phyloP scores from a whole-genome alignment of 345 rosid species.

The Fremontodendron californicum region DNA sequence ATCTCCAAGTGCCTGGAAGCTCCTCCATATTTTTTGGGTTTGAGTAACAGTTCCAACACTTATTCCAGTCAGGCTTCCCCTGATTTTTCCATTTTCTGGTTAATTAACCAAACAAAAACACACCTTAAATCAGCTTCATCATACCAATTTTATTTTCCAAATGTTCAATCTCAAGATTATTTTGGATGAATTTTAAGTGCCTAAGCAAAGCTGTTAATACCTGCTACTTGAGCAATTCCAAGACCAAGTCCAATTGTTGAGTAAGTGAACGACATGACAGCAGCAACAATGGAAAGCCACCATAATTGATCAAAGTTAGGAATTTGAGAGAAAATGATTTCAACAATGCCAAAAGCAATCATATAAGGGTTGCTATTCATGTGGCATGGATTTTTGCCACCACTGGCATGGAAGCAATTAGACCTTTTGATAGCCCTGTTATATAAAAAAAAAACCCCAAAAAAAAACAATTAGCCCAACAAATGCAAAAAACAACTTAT shows the following conservation, averaged over 20 bases:
- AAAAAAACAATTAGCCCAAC: not conserved
- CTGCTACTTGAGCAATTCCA: conserved; percentile 69
- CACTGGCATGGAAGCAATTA: conserved; percentile 47
- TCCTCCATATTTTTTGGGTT: conserved; percentile 72
- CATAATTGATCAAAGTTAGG: conserved; percentile 78
- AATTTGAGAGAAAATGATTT: conserved; percentile 56
- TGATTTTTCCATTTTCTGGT: conserved; percentile 40
- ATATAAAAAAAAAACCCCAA: not conserved
- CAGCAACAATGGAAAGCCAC: conserved; percentile 91
- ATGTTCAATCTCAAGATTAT: not conserved
- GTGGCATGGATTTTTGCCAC: conserved; percentile 36
- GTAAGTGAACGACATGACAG: conserved; percentile 95
- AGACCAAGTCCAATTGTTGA: conserved; percentile 86
- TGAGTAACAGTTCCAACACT: conserved; percentile 47
- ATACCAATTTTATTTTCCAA: not conserved
- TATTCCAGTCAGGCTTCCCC: conserved; percentile 79
- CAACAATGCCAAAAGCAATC: conserved; percentile 55
- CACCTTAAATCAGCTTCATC: not conserved
- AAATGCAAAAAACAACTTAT: not conserved
- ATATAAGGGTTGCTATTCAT: conserved; percentile 47
- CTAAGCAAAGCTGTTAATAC: not conserved
- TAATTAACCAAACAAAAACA: conserved; percentile 5
- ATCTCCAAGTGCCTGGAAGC: conserved; percentile 90
- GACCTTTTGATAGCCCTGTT: conserved; percentile 59
- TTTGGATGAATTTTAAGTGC: not conserved